Conservation (phyloP, 108 stramenopile genomes). For the Skeletonema grethae region DNA sequence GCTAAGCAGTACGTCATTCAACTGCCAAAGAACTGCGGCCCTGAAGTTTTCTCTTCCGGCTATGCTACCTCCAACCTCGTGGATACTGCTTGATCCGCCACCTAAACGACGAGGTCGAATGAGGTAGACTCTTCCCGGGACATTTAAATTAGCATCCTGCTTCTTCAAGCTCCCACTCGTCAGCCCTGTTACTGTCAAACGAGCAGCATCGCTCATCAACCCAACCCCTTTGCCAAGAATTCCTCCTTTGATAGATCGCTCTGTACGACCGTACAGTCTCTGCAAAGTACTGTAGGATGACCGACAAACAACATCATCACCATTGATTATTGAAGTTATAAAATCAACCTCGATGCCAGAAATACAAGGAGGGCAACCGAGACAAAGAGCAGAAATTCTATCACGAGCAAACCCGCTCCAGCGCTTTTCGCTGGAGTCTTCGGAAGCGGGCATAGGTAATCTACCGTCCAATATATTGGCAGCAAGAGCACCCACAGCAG, state of each 20-base stretch:
- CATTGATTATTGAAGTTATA: slow-evolving; percentile 73
- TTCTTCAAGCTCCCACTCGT: slow-evolving; percentile 68
- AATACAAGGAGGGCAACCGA: slow-evolving; percentile 80
- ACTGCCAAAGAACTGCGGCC: slow-evolving; percentile 82
- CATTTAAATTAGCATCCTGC: slow-evolving; percentile 58
- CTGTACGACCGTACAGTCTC: slow-evolving; percentile 58
- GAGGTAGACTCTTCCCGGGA: slow-evolving; percentile 77
- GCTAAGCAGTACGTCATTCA: slow-evolving; percentile 83
- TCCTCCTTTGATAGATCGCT: slow-evolving; percentile 49
- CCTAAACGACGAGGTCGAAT: slow-evolving; percentile 76
- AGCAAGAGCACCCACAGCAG: slow-evolving; percentile 71
- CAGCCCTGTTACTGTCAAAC: slow-evolving; percentile 70
- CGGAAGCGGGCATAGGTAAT: slow-evolving; percentile 56
- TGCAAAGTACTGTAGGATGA: slow-evolving; percentile 56
- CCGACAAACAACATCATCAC: slow-evolving; percentile 83
- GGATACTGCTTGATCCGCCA: slow-evolving; percentile 75
- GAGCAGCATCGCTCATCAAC: slow-evolving; percentile 76
- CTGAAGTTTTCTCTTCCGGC: slow-evolving; percentile 78
- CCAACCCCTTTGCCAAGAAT: slow-evolving; percentile 55
- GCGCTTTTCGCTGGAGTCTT: neutral
- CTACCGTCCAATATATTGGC: slow-evolving; percentile 76
- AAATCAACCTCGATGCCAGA: slow-evolving; percentile 75
- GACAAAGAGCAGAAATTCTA: slow-evolving; percentile 65
- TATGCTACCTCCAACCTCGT: slow-evolving; percentile 75
- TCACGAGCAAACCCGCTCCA: slow-evolving; percentile 59